Evolutionary conservation across 129 eudicot species (phyloP).

Genomic region (Chrysanthemum makinoi): DNA sequence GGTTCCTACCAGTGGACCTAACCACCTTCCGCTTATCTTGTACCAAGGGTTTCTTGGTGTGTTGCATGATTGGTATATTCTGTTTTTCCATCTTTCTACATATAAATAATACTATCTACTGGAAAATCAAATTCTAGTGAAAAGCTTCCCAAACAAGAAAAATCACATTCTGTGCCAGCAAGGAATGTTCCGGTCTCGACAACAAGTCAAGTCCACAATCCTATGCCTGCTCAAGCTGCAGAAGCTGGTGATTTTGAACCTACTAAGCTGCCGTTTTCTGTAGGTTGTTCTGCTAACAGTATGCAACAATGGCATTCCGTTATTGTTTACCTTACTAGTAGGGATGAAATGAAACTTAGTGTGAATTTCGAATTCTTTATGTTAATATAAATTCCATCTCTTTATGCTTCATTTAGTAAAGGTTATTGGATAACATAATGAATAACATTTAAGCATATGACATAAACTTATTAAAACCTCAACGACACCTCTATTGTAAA

Average conservation of each 20-base stretch:
- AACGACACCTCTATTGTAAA: too few species aligned
- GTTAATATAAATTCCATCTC: too few species aligned
- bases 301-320: slow-evolving; percentile 56
- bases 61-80: slow-evolving; percentile 85
- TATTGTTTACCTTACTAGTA: too few species aligned
- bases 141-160: slow-evolving; percentile 42
- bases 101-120: slow-evolving; percentile 10
- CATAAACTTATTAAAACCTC: too few species aligned
- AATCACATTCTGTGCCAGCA: slow-evolving; percentile 29
- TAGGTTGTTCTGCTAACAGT: slow-evolving; percentile 55
- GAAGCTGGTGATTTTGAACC: slow-evolving; percentile 35
- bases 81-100: neutral
- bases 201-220: slow-evolving; percentile 36
- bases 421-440: too few species aligned
- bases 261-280: slow-evolving; percentile 47
- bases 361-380: too few species aligned
- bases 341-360: too few species aligned
- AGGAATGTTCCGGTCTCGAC: slow-evolving; percentile 31
- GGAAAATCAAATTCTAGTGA: slow-evolving; percentile 51
- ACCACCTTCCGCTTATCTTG: slow-evolving; percentile 74
- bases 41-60: slow-evolving; percentile 94
- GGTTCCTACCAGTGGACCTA: slow-evolving; percentile 72
- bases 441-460: too few species aligned
- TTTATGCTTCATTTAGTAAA: too few species aligned
- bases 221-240: slow-evolving; percentile 33